Base-by-base conservation (phyloP, 176 grass and related monocot species). In the Paspalum vaginatum region DNA sequence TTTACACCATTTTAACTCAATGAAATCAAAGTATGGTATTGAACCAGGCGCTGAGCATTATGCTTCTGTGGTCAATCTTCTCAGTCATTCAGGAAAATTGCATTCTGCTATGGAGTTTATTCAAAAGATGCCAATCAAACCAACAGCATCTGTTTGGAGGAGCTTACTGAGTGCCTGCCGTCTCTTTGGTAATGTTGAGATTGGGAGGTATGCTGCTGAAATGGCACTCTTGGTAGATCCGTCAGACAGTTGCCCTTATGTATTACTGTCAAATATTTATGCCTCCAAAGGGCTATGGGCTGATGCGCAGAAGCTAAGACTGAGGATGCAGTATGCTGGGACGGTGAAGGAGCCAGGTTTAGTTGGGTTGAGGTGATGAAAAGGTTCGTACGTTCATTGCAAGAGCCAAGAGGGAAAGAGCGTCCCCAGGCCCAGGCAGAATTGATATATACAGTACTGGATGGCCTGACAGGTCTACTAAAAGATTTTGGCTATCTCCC, bases 251-350 rank as follows among this genome's bases (percentile, higher is more conserved):
- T 81, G 81, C 18, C 79, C 89, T 55, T 91, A 85, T 67, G 85
- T 91, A 56, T 77, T 97, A 63, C 24, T 97, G 42, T 93, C 94
- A 15, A 93, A 91, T 85, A 91, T 97, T 57, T 93, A 93, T 81
- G 89, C 91, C 67, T 93, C 88, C 41, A 93, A 89, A 84, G 88
- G 87, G 65, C 81, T 89, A 74, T 95, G 87, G 92, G 57, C n/a
- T 58, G 87, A 94, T 94, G 94, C 66, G 21, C 75, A 87, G 57
- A 87, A 87, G 83, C 74, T 97, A 70, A 87, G 94, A 74, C 54
- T 57, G 51, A 76, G 51, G 70, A 87, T 93, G 88, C 83, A 86
- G 70, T 75, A 20, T 71, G 58, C 69, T 26, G 81, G 78, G 14
- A 25, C 77, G 27, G 58, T 72, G 58, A 97, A 91, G 77, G 84